Percentiles rank a stretch among this genome's conserved stretches.
These are phyloP conservation scores for Biscutella laevigata DNA, from an alignment of 441 rosid genomes.

Conservation along the genomic window DNA sequence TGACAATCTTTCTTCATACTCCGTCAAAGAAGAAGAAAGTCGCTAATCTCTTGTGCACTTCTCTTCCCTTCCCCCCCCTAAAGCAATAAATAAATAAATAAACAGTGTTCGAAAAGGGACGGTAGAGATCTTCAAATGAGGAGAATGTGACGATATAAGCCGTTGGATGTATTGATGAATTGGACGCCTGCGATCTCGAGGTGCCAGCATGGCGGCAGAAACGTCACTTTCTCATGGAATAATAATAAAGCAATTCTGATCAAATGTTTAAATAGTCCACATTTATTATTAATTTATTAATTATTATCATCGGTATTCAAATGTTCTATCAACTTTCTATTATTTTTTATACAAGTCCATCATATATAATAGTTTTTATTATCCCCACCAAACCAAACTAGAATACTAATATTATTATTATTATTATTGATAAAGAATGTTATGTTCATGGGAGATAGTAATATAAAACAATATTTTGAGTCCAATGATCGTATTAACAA, in stretches of 20 bases:
- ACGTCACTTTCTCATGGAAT: constrained; percentile 36
- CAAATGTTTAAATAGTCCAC: constrained; percentile 15
- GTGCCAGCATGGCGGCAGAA: constrained; percentile 47
- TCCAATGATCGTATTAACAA: no score
- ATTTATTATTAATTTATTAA: neutral
- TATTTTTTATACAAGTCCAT: neutral
- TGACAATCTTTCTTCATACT: neutral
- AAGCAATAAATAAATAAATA: no score
- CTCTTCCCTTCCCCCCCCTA: no score
- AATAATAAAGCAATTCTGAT: constrained; percentile 30
- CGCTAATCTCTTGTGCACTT: no score
- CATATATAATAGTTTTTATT: neutral
- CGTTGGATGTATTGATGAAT: constrained; percentile 2
- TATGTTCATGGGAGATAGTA: no score
- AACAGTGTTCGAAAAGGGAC: no score
- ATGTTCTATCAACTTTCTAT: neutral
- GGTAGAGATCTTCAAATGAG: constrained; percentile 20
- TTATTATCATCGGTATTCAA: constrained; percentile 7
- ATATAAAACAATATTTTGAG: no score
- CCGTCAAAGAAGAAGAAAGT: no score
- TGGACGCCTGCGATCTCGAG: constrained; percentile 23
- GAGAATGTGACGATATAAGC: neutral
- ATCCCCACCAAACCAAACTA: no score
- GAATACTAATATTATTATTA: no score
- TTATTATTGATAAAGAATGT: no score